These are phyloP conservation scores for Iberis amara DNA, from an alignment of 441 rosid genomes.

Conservation along the genomic window DNA sequence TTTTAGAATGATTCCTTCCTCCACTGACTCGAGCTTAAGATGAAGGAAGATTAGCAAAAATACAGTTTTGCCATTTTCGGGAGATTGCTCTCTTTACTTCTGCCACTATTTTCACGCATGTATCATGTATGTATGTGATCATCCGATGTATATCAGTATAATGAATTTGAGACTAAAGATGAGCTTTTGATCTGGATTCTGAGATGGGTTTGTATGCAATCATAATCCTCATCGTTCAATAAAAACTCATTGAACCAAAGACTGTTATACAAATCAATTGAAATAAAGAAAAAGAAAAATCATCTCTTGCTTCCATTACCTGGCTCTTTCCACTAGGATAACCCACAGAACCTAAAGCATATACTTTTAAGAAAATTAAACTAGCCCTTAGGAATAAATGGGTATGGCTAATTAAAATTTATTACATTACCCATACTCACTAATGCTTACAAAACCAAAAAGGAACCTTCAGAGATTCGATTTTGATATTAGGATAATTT, in stretches of 20 bases:
- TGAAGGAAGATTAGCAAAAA: conserved; percentile 29
- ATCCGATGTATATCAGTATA: no score
- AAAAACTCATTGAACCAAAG: conserved; percentile 48
- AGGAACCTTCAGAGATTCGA: conserved; percentile 21
- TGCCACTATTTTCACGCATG: conserved; percentile 38
- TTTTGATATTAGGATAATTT: not conserved
- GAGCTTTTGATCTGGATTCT: not conserved
- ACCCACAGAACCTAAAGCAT: conserved; percentile 12
- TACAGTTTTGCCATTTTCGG: conserved; percentile 48
- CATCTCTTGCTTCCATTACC: no score
- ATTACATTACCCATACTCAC: conserved; percentile 24
- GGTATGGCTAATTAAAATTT: not conserved
- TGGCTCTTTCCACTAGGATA: conserved; percentile 24
- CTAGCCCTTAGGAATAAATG: conserved; percentile 24
- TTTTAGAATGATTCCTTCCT: no score
- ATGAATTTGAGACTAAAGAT: no score
- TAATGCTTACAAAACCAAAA: conserved; percentile 15
- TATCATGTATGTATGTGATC: no score
- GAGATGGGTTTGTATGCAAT: conserved; percentile 7
- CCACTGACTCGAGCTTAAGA: no score
- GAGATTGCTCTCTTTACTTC: conserved; percentile 81
- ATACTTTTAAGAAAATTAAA: not conserved
- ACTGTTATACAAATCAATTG: conserved; percentile 15
- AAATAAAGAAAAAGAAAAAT: conserved; percentile 25
- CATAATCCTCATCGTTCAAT: conserved; percentile 47